These are phyloP conservation scores for Talaromyces ruber DNA, from an alignment of 495 filamentous ascomycete genomes.

Conservation along the genomic window DNA sequence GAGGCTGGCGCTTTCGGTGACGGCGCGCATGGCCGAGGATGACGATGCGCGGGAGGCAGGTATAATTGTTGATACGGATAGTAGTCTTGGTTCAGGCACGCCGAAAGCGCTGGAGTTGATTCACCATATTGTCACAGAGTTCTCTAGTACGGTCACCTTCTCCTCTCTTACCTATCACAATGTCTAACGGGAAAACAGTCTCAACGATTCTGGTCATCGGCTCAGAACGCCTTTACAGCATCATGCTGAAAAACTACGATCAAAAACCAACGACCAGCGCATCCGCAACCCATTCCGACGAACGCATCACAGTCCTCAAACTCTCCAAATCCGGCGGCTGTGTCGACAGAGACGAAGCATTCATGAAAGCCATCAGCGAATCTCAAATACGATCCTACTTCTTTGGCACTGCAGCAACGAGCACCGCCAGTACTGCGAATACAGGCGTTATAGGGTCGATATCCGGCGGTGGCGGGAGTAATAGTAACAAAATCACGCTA, in stretches of 20 bases:
- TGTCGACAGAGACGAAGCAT: conserved; percentile 68
- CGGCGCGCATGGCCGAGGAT: conserved; percentile 73
- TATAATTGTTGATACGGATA: conserved; percentile 80
- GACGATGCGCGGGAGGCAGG: conserved; percentile 59
- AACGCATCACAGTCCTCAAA: conserved; percentile 63
- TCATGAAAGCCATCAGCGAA: conserved; percentile 61
- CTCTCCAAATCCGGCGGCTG: conserved; percentile 85
- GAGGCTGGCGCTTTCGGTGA: conserved; percentile 70
- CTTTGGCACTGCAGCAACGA: conserved; percentile 59
- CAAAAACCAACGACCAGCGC: conserved; percentile 49
- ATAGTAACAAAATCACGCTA: conserved; percentile 53
- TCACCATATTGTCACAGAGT: conserved; percentile 78
- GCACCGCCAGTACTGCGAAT: conserved; percentile 9
- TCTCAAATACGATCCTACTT: conserved; percentile 85
- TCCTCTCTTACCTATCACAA: neutral
- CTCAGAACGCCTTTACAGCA: conserved; percentile 70
- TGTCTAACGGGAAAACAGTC: conserved; percentile 31
- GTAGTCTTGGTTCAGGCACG: conserved; percentile 53
- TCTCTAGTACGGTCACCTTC: conserved; percentile 49
- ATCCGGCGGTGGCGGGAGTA: neutral
- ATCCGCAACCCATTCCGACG: conserved; percentile 37
- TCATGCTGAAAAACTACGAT: conserved; percentile 66
- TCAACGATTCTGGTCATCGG: conserved; percentile 78
- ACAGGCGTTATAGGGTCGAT: neutral
- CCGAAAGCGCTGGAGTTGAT: conserved; percentile 61